Evolutionary conservation across 495 filamentous ascomycete genomes (phyloP).

Genomic region (Aspergillus cristatus): DNA sequence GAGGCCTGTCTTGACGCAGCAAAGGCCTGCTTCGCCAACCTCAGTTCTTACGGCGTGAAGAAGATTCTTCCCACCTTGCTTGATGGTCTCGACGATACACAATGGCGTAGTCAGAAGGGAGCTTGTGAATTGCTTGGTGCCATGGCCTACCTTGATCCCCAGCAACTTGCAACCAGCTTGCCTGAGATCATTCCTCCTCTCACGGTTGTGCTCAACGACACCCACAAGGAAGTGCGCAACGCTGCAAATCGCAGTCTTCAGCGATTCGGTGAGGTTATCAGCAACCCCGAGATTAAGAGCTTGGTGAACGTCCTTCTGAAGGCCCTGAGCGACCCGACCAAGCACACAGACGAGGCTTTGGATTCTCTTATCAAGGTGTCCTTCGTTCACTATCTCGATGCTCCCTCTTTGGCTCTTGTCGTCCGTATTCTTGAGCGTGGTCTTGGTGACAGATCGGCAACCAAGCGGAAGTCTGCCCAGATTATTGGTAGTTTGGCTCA

Average conservation of each 20-base stretch:
- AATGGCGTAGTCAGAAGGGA: conserved; percentile 97
- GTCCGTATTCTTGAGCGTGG: conserved; percentile 93
- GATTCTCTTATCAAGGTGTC: conserved; percentile 91
- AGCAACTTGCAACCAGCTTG: conserved; percentile 83
- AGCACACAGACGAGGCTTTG: conserved; percentile 90
- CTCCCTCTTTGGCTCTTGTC: conserved; percentile 87
- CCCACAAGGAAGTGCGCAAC: conserved; percentile 87
- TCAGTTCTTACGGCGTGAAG: conserved; percentile 95
- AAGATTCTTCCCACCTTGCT: conserved; percentile 84
- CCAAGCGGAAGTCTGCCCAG: conserved; percentile 90
- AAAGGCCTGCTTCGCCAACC: conserved; percentile 84
- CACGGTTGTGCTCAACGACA: conserved; percentile 89
- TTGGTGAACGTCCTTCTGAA: conserved; percentile 87
- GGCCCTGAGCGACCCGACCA: conserved; percentile 93
- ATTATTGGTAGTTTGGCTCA: conserved; percentile 97
- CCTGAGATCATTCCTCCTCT: conserved; percentile 95
- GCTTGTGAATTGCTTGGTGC: conserved; percentile 92
- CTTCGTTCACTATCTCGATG: conserved; percentile 93
- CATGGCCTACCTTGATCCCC: conserved; percentile 95
- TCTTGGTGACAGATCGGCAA: conserved; percentile 79
- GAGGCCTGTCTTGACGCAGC: conserved; percentile 87
- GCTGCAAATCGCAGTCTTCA: conserved; percentile 94
- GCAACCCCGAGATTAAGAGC: conserved; percentile 90
- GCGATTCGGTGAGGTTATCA: conserved; percentile 96
- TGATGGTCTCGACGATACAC: conserved; percentile 85